Conservation (phyloP, 2,329 filamentous ascomycete species). For the Xylariaceae sp. region DNA sequence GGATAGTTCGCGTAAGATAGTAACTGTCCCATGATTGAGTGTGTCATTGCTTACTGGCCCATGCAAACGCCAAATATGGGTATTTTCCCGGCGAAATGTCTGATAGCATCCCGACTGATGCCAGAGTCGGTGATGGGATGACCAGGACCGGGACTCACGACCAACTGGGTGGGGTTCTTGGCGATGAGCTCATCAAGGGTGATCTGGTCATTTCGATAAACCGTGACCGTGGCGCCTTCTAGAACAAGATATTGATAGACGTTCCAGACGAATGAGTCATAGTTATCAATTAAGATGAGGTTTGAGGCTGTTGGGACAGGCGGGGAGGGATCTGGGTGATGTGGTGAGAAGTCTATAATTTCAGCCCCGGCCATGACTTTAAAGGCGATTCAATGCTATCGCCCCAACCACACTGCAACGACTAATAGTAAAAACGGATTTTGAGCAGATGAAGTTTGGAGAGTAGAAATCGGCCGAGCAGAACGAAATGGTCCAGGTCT, state of each 20-base stretch:
- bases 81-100: slow-evolving; percentile 88
- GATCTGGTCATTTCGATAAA: slow-evolving; percentile 90
- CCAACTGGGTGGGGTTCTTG: slow-evolving; percentile 85
- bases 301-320: slow-evolving; percentile 79
- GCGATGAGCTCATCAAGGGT: slow-evolving; percentile 77
- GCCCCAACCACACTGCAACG: background rate
- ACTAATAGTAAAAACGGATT: background rate
- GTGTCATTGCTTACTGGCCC: slow-evolving; percentile 67
- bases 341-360: slow-evolving; percentile 77
- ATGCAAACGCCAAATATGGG: slow-evolving; percentile 97
- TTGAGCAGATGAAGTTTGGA: background rate
- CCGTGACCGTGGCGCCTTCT: slow-evolving; percentile 87
- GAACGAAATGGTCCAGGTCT: background rate
- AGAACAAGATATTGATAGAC: slow-evolving; percentile 97
- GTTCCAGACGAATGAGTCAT: slow-evolving; percentile 99
- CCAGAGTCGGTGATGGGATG: slow-evolving; percentile 90
- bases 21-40: background rate
- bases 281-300: slow-evolving; percentile 95
- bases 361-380: slow-evolving; percentile 45
- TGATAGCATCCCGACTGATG: slow-evolving; percentile 86
- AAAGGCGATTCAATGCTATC: background rate
- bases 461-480: background rate
- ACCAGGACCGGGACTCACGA: slow-evolving; percentile 91
- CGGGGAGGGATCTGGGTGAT: slow-evolving; percentile 70
- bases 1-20: background rate